Evolutionary conservation across 352 stramenopile species (phyloP).

Genomic region (Blastocystis sp.): DNA sequence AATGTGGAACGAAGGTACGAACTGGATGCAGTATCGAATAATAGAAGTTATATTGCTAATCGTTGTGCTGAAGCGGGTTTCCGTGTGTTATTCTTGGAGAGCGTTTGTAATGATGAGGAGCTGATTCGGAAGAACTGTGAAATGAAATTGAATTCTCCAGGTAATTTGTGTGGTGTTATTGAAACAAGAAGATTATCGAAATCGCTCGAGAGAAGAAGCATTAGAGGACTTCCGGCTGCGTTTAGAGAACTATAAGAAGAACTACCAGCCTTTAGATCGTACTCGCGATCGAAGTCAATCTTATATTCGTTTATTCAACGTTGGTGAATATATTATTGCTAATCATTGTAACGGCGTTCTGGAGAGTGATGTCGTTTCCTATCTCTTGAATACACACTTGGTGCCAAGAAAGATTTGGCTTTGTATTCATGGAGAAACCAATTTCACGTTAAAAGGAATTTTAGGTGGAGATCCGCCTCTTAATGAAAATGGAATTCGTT

Average conservation of each 20-base stretch:
- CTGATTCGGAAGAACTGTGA: slow-evolving; percentile 62
- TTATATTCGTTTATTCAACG: slow-evolving; percentile 88
- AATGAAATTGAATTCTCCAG: slow-evolving; percentile 60
- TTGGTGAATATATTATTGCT: slow-evolving; percentile 64
- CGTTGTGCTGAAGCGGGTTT: slow-evolving; percentile 29
- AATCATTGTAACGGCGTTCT: slow-evolving; percentile 73
- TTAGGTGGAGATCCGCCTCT: slow-evolving; percentile 74
- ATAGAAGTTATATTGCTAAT: slow-evolving; percentile 29
- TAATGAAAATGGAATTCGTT: slow-evolving; percentile 77
- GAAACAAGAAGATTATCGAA: background rate
- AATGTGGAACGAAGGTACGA: slow-evolving; percentile 32
- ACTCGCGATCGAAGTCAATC: slow-evolving; percentile 77
- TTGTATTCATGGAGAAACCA: slow-evolving; percentile 80
- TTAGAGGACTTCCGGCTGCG: slow-evolving; percentile 52
- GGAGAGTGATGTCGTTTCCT: slow-evolving; percentile 72
- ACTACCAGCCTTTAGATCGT: slow-evolving; percentile 86
- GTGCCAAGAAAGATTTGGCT: slow-evolving; percentile 84
- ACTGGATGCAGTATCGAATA: background rate
- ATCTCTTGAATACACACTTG: slow-evolving; percentile 83
- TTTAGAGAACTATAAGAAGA: slow-evolving; percentile 66
- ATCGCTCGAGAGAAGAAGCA: slow-evolving; percentile 38
- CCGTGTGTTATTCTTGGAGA: slow-evolving; percentile 55
- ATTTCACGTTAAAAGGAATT: slow-evolving; percentile 78
- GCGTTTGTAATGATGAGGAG: slow-evolving; percentile 55
- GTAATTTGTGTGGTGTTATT: background rate